phyloP scores from a whole-genome alignment of 2,329 filamentous ascomycete genomes.

The Alternaria sp. region DNA sequence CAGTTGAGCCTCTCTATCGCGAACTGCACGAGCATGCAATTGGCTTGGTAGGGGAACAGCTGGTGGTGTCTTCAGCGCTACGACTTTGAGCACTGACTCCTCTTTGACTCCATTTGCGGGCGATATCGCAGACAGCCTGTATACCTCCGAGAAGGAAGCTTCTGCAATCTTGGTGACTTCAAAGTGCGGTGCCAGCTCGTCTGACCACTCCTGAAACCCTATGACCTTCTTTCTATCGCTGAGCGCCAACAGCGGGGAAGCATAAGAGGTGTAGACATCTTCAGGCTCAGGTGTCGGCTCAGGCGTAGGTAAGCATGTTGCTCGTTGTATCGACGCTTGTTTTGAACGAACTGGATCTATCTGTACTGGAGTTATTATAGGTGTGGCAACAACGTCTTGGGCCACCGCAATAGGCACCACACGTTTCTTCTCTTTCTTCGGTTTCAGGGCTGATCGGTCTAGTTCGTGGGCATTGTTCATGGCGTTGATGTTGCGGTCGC shows the following conservation, averaged over 20 bases:
- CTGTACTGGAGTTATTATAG: slow-evolving; percentile 17
- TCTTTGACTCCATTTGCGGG: slow-evolving; percentile 39
- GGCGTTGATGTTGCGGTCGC: slow-evolving; percentile 23
- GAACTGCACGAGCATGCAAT: slow-evolving; percentile 47
- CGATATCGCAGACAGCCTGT: slow-evolving; percentile 60
- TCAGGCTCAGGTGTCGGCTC: slow-evolving; percentile 34
- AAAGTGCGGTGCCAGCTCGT: slow-evolving; percentile 55
- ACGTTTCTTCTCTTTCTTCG: slow-evolving; percentile 17
- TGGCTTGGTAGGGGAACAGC: slow-evolving; percentile 47
- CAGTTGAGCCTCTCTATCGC: slow-evolving; percentile 57
- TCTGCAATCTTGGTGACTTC: slow-evolving; percentile 69
- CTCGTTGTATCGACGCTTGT: slow-evolving; percentile 18
- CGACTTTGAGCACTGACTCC: slow-evolving; percentile 60
- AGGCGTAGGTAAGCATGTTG: slow-evolving; percentile 26
- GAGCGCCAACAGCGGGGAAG: slow-evolving; percentile 39
- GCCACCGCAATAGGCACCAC: not conserved
- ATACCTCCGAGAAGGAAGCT: slow-evolving; percentile 73
- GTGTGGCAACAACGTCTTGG: slow-evolving; percentile 4
- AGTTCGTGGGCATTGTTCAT: slow-evolving; percentile 6
- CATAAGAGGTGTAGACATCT: slow-evolving; percentile 38
- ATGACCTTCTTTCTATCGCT: slow-evolving; percentile 40
- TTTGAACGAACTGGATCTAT: slow-evolving; percentile 22
- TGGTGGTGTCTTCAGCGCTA: slow-evolving; percentile 48
- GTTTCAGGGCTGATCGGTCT: not conserved
- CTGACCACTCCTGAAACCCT: slow-evolving; percentile 54